Evolutionary conservation across 1,284 basidiomycete genomes (phyloP).

Genomic region (Fomitopsis betulina): DNA sequence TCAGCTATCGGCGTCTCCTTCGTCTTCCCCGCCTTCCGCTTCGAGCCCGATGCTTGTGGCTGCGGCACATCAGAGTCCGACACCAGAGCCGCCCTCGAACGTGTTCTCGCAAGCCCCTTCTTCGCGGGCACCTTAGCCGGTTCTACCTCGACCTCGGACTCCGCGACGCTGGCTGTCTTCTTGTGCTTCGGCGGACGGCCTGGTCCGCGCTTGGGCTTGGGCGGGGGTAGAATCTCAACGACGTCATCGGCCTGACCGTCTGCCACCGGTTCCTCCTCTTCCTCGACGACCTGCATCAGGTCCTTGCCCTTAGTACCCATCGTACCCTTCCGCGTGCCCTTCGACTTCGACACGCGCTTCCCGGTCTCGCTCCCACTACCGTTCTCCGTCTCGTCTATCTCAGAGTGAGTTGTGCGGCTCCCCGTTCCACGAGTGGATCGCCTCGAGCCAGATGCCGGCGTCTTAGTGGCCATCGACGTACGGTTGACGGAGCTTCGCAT

Average conservation of each 20-base stretch:
- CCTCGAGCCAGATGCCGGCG: conserved; percentile 19
- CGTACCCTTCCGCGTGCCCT: conserved; percentile 19
- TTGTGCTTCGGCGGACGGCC: conserved; percentile 18
- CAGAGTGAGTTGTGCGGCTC: conserved; percentile 19
- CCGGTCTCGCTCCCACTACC: conserved; percentile 22
- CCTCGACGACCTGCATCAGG: conserved; percentile 28
- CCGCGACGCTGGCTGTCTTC: conserved; percentile 9
- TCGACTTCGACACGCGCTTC: conserved; percentile 22
- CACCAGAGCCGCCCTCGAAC: conserved; percentile 17
- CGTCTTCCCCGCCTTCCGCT: background rate
- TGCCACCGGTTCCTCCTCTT: conserved; percentile 23
- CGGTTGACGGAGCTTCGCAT: conserved; percentile 12
- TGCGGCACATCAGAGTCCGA: conserved; percentile 15
- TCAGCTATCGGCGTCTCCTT: conserved; percentile 11
- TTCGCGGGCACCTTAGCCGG: conserved; percentile 3
- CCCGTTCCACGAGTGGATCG: conserved; percentile 28
- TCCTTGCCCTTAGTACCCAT: conserved; percentile 20
- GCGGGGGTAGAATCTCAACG: conserved; percentile 6
- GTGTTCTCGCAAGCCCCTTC: conserved; percentile 17
- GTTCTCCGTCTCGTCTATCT: conserved; percentile 22
- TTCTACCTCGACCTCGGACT: background rate
- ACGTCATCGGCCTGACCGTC: conserved; percentile 9
- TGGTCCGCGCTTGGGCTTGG: conserved; percentile 17
- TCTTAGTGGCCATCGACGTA: conserved; percentile 21
- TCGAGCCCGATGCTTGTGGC: conserved; percentile 10